These are phyloP conservation scores for Peltaster fructicola DNA, from an alignment of 2,329 filamentous ascomycete species.

Conservation along the genomic window DNA sequence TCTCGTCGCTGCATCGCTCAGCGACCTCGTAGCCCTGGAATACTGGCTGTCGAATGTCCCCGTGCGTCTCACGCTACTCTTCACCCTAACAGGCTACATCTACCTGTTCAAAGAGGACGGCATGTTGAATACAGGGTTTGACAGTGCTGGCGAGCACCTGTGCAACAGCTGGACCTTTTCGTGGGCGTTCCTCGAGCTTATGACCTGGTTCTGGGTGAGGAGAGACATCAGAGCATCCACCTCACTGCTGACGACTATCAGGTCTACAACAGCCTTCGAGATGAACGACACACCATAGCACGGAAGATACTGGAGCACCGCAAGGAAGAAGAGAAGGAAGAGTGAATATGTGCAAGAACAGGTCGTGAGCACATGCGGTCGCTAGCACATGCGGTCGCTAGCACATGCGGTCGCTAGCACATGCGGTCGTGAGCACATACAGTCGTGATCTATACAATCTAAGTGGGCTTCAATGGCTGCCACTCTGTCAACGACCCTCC, in stretches of 20 bases:
- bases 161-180: slow-evolving; percentile 76
- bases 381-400: too few species aligned
- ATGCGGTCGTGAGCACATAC: too few species aligned
- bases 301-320: slow-evolving; percentile 18
- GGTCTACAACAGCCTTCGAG: slow-evolving; percentile 48
- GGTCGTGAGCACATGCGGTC: too few species aligned
- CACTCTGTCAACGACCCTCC: too few species aligned
- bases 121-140: slow-evolving; percentile 20
- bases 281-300: slow-evolving; percentile 34
- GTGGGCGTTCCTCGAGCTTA: slow-evolving; percentile 67
- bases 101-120: slow-evolving; percentile 42
- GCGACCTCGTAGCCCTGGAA: slow-evolving; percentile 24
- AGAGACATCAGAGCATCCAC: not conserved
- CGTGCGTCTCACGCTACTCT: slow-evolving; percentile 46
- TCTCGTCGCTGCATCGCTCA: slow-evolving; percentile 28
- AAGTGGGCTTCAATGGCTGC: slow-evolving; percentile 1
- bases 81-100: slow-evolving; percentile 44
- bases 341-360: slow-evolving; percentile 7
- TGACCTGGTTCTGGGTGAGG: slow-evolving; percentile 70
- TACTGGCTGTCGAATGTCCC: slow-evolving; percentile 39
- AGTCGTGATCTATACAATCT: not conserved
- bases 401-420: too few species aligned
- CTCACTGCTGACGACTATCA: slow-evolving; percentile 7
- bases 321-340: slow-evolving; percentile 20
- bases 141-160: slow-evolving; percentile 29